Base-by-base conservation (phyloP, 768 basidiomycete genomes). In the Favolaschia claudopus region DNA sequence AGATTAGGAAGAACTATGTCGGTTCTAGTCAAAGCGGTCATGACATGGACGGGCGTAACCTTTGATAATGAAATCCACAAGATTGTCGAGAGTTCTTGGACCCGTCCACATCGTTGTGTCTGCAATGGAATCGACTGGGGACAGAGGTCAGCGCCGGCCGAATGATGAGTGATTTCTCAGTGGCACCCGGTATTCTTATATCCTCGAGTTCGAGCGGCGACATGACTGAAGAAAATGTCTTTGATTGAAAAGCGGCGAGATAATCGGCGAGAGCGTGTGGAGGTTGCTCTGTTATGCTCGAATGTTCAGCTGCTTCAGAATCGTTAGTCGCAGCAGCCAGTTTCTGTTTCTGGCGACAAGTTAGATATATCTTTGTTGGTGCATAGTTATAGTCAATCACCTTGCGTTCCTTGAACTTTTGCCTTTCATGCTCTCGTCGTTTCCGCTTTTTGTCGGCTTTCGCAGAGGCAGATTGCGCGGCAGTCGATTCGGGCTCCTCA, bases 151-250 rank as follows among this genome's bases (percentile, higher is more conserved):
- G 29, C 28, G 37, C 33, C 19, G 47, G 31, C 31, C 9, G 33
- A 43, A 31, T 8, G 39, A 19, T 14, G 7, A 13, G 7, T 20
- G 19, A 40, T 22, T 17, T 24, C 19, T 36, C n/a, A 61, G 9
- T 72, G 86, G 63, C 70, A 93, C 95, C 86, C 68, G 89, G 90
- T 72, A 97, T 89, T 47, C 78, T 79, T 40, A 89, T 77, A 65
- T 96, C 95, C 13, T 85, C 83, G 33, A 96, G 80, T 76, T 99
- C 96, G 57, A 99, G 79, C 13, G 77, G 76, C 8, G 89, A 91
- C 66, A 91, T 75, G 44, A 89, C 82, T 3, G 87, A 78, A n/a
- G n/a, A n/a, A 67, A 89, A 90, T 4, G 85, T 82, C 66, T 87
- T 91, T 44, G 80, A 80, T 69, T 94, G 93, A 75, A 88, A 80